These are phyloP conservation scores for Plantago rigida DNA, from an alignment of 305 asterid species.

Conservation along the genomic window DNA sequence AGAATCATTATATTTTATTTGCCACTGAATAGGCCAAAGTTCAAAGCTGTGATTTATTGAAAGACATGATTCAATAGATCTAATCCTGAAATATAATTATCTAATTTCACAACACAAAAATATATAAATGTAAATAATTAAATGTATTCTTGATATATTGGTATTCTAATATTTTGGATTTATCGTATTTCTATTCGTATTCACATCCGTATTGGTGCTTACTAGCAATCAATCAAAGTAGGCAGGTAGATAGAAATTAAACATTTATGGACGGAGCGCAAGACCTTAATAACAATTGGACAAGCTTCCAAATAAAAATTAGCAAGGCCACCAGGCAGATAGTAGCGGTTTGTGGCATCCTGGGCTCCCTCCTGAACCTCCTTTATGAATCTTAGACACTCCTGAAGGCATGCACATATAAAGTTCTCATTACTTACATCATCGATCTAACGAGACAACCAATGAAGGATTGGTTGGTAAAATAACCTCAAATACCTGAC, in stretches of 20 bases:
- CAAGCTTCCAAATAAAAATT: constrained; percentile 58
- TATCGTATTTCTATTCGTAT: too few relatives aligned
- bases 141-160: too few relatives aligned
- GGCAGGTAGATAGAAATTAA: constrained; percentile 18
- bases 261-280: constrained; percentile 2
- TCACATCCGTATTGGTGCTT: too few relatives aligned
- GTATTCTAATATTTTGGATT: too few relatives aligned
- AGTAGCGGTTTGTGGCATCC: constrained; percentile 54
- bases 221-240: constrained; percentile 9
- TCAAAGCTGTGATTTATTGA: too few relatives aligned
- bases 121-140: too few relatives aligned
- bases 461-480: not conserved
- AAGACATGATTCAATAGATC: too few relatives aligned
- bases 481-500: not conserved
- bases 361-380: constrained; percentile 58
- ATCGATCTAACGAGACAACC: constrained; percentile 1
- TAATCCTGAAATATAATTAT: too few relatives aligned
- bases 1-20: too few relatives aligned
- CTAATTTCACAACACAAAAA: too few relatives aligned
- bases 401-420: constrained; percentile 43
- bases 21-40: too few relatives aligned
- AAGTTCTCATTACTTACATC: constrained; percentile 11
- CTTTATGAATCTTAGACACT: constrained; percentile 74
- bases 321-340: constrained; percentile 45
- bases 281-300: constrained; percentile 67